Conservation (phyloP, 768 basidiomycete species). For the Phaeolepiota aurea region DNA sequence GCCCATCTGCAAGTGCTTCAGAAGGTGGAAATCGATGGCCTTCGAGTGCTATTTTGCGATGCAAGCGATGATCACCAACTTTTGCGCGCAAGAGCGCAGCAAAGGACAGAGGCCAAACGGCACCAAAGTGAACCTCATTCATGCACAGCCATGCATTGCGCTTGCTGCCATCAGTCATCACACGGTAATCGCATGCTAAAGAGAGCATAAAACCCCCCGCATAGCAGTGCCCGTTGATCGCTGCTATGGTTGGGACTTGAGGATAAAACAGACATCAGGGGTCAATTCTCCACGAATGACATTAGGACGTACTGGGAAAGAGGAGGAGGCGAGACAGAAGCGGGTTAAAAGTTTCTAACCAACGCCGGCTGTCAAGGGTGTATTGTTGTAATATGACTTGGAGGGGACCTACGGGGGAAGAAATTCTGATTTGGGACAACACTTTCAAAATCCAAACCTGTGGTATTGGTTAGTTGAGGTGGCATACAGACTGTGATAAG, state of each 20-base stretch:
- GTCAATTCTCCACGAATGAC: neutral
- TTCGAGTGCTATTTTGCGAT: conserved; percentile 71
- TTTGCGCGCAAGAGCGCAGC: conserved; percentile 57
- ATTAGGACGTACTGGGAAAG: conserved; percentile 56
- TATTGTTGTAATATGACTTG: conserved; percentile 3
- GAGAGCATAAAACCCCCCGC: conserved; percentile 79
- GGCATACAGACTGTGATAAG: too few species aligned
- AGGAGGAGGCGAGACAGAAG: conserved; percentile 59
- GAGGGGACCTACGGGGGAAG: conserved; percentile 45
- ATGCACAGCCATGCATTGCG: conserved; percentile 83
- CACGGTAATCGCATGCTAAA: conserved; percentile 78
- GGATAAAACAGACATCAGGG: conserved; percentile 1
- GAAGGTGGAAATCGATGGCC: conserved; percentile 70
- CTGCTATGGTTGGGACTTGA: conserved; percentile 69
- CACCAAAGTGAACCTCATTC: conserved; percentile 90
- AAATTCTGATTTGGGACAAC: conserved; percentile 47
- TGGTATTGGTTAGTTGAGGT: too few species aligned
- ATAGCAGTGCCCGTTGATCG: conserved; percentile 81
- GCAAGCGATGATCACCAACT: conserved; percentile 44
- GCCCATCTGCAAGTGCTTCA: conserved; percentile 57
- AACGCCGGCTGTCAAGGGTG: conserved; percentile 5
- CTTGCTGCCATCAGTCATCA: conserved; percentile 77
- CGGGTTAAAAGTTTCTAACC: conserved; percentile 74
- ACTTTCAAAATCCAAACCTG: conserved; percentile 59
- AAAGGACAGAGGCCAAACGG: conserved; percentile 70